phyloP scores from a whole-genome alignment of 352 stramenopile genomes.

The Phytophthora macrochlamydospora region DNA sequence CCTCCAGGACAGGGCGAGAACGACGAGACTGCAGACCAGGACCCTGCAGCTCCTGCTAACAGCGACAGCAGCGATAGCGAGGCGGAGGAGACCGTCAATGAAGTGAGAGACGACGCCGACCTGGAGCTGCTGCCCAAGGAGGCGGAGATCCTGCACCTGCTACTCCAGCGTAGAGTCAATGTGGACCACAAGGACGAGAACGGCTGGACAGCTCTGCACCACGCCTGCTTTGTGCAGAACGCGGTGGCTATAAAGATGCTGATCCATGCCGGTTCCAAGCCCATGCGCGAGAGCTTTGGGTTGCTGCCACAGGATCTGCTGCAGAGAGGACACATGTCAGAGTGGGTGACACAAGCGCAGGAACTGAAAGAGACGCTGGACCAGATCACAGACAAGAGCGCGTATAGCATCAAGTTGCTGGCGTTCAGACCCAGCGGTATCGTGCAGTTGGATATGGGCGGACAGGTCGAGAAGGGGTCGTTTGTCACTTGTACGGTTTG shows the following conservation, averaged over 20 bases:
- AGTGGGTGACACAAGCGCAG: constrained; percentile 71
- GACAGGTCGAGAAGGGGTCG: constrained; percentile 84
- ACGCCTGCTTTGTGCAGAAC: constrained; percentile 83
- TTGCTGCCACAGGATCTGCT: constrained; percentile 83
- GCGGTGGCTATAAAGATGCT: constrained; percentile 76
- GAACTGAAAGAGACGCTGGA: constrained; percentile 79
- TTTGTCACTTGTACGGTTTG: constrained; percentile 71
- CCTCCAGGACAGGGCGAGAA: constrained; percentile 7
- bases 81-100: constrained; percentile 41
- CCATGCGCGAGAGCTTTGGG: constrained; percentile 74
- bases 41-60: constrained; percentile 3
- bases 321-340: constrained; percentile 65
- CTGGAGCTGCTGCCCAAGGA: constrained; percentile 69
- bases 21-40: background rate
- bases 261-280: constrained; percentile 66
- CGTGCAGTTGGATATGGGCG: constrained; percentile 82
- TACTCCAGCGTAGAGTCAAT: constrained; percentile 76
- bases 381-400: constrained; percentile 62
- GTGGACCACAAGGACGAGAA: constrained; percentile 86
- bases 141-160: constrained; percentile 75
- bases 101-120: constrained; percentile 54
- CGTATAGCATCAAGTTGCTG: constrained; percentile 76
- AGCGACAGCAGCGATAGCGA: constrained; percentile 23
- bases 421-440: constrained; percentile 84
- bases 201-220: constrained; percentile 81